These are phyloP conservation scores for Nitzschia palea DNA, from an alignment of 108 stramenopile genomes.

Conservation along the genomic window DNA sequence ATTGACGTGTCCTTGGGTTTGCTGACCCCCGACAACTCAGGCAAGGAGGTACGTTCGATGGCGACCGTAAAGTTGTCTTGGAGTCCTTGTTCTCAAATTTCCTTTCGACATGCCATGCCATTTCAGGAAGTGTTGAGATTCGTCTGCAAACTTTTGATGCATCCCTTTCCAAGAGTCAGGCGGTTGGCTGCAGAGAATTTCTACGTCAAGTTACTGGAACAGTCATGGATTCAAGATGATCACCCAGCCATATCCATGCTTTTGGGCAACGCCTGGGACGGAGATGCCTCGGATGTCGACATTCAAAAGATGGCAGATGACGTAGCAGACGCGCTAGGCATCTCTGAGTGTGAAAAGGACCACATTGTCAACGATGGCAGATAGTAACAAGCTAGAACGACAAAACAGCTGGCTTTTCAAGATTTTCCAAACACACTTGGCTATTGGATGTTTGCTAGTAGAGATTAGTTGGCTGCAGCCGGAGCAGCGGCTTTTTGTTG, in stretches of 20 bases:
- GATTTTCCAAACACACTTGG: too few species aligned
- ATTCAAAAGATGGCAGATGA: constrained; percentile 1
- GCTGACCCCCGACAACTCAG: constrained; percentile 16
- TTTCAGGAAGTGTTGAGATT: constrained; percentile 48
- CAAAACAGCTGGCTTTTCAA: too few species aligned
- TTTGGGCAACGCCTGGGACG: constrained; percentile 22
- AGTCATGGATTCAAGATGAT: constrained; percentile 15
- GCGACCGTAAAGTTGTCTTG: too few species aligned
- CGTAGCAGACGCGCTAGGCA: background rate
- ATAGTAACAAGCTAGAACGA: too few species aligned
- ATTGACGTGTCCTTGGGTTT: constrained; percentile 62
- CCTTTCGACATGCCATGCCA: background rate
- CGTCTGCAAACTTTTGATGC: constrained; percentile 70
- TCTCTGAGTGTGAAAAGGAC: too few species aligned
- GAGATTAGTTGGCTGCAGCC: too few species aligned
- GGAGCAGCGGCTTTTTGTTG: too few species aligned
- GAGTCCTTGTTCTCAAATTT: too few species aligned
- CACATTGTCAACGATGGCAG: too few species aligned
- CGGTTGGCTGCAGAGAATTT: constrained; percentile 84
- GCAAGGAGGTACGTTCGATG: constrained; percentile 13
- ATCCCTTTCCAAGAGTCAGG: constrained; percentile 89
- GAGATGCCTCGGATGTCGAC: background rate
- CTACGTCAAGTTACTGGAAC: constrained; percentile 77
- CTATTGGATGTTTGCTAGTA: too few species aligned
- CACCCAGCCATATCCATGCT: constrained; percentile 14